Evolutionary conservation across 805 yeast species (phyloP).

Genomic region (Starmerella vaccinii): DNA sequence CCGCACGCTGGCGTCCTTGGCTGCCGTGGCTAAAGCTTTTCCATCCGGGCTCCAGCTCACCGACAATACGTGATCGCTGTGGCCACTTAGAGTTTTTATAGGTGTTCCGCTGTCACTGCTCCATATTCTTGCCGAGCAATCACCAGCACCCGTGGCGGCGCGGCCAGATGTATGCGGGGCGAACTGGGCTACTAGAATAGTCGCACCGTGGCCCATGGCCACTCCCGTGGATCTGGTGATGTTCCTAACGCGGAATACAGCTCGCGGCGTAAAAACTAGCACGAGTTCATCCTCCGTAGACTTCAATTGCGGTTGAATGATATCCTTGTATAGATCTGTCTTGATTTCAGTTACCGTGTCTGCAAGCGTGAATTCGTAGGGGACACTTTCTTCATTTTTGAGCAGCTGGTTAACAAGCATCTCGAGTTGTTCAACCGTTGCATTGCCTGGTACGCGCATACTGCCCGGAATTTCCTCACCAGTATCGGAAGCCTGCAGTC

Average conservation of each 20-base stretch:
- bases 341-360: slow-evolving; percentile 52
- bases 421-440: slow-evolving; percentile 77
- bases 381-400: slow-evolving; percentile 65
- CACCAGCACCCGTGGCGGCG: slow-evolving; percentile 94
- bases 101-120: slow-evolving; percentile 94
- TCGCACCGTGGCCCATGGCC: slow-evolving; percentile 90
- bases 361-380: slow-evolving; percentile 71
- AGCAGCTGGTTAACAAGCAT: slow-evolving; percentile 72
- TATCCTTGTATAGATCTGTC: slow-evolving; percentile 66
- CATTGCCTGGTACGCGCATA: slow-evolving; percentile 81
- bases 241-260: slow-evolving; percentile 85
- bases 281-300: slow-evolving; percentile 91
- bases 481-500: slow-evolving; percentile 74
- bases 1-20: slow-evolving; percentile 83
- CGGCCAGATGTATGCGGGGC: slow-evolving; percentile 80
- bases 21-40: slow-evolving; percentile 82
- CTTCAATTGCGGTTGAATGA: slow-evolving; percentile 74
- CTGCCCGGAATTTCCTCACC: slow-evolving; percentile 80
- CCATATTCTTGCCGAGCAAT: slow-evolving; percentile 92
- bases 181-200: slow-evolving; percentile 83
- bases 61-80: slow-evolving; percentile 86
- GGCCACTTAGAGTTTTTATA: slow-evolving; percentile 67
- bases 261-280: slow-evolving; percentile 84
- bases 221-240: slow-evolving; percentile 87
- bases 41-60: slow-evolving; percentile 92